These are phyloP conservation scores for Penicillium sp. DNA, from an alignment of 2,329 filamentous ascomycete genomes.

Conservation along the genomic window DNA sequence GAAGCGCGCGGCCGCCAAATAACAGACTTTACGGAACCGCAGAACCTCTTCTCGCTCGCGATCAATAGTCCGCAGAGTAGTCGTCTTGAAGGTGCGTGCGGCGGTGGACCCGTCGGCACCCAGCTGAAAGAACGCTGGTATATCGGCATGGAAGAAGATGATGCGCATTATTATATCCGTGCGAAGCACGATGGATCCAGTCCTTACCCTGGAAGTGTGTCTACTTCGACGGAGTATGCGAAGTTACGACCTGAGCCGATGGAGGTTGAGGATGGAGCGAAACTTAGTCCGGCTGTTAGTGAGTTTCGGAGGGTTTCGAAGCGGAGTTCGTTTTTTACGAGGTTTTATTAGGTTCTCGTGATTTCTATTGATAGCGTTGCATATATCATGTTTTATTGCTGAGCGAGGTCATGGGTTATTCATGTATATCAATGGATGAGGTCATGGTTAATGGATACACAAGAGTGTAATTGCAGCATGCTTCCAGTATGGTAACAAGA, in stretches of 20 bases:
- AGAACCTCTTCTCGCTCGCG: slow-evolving; percentile 66
- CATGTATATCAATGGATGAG: too few species aligned
- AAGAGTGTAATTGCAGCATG: too few species aligned
- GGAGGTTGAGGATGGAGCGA: slow-evolving; percentile 17
- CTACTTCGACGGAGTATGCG: not conserved
- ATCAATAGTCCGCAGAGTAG: slow-evolving; percentile 57
- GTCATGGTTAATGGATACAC: too few species aligned
- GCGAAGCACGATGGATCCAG: slow-evolving; percentile 24
- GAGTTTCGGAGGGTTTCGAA: slow-evolving; percentile 32
- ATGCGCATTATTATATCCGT: slow-evolving; percentile 50
- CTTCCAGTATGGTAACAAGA: too few species aligned
- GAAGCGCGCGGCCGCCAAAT: slow-evolving; percentile 54
- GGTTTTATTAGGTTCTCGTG: slow-evolving; percentile 19
- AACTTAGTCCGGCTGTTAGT: slow-evolving; percentile 30
- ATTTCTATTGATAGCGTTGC: not conserved
- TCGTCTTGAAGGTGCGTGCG: slow-evolving; percentile 52
- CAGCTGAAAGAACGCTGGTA: slow-evolving; percentile 46
- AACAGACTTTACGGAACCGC: slow-evolving; percentile 72
- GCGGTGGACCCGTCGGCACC: slow-evolving; percentile 48
- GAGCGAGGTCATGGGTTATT: too few species aligned
- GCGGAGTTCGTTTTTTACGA: slow-evolving; percentile 23
- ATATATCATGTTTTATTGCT: too few species aligned
- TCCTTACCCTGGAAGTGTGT: not conserved
- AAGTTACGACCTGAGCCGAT: slow-evolving; percentile 2
- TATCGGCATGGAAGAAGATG: slow-evolving; percentile 43